These are phyloP conservation scores for Pisolithus microcarpus DNA, from an alignment of 768 basidiomycete species.

Conservation along the genomic window DNA sequence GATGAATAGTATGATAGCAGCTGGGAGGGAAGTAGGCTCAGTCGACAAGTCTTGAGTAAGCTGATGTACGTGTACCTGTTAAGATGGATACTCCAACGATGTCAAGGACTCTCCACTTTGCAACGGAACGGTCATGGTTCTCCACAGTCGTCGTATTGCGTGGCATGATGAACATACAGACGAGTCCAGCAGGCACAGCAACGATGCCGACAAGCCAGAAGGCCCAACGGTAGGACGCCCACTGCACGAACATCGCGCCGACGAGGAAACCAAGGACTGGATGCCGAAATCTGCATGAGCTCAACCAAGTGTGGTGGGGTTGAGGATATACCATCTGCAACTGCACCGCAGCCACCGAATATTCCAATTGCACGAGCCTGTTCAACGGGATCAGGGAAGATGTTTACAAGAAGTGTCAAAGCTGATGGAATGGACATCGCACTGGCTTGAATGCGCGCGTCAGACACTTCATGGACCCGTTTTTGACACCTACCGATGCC, in stretches of 20 bases:
- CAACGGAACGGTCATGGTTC: background rate
- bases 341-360: constrained; percentile 39
- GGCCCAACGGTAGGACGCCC: constrained; percentile 41
- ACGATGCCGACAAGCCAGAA: constrained; percentile 43
- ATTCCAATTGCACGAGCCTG: constrained; percentile 43
- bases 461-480: background rate
- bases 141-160: constrained; percentile 5
- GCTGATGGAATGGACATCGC: constrained; percentile 47
- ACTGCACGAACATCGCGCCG: constrained; percentile 38
- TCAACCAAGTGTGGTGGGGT: background rate
- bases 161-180: constrained; percentile 32
- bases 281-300: background rate
- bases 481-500: constrained; percentile 34
- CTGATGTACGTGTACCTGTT: constrained; percentile 21
- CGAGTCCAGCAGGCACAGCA: constrained; percentile 25
- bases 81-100: constrained; percentile 33
- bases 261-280: constrained; percentile 37
- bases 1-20: constrained; percentile 33
- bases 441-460: constrained; percentile 27
- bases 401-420: constrained; percentile 40
- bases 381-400: constrained; percentile 40
- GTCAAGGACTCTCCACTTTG: constrained; percentile 30
- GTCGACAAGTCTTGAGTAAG: background rate
- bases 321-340: constrained; percentile 35
- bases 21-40: constrained; percentile 18